These are phyloP conservation scores for Isabelozyma gotoi DNA, from an alignment of 805 yeast species.

Conservation along the genomic window DNA sequence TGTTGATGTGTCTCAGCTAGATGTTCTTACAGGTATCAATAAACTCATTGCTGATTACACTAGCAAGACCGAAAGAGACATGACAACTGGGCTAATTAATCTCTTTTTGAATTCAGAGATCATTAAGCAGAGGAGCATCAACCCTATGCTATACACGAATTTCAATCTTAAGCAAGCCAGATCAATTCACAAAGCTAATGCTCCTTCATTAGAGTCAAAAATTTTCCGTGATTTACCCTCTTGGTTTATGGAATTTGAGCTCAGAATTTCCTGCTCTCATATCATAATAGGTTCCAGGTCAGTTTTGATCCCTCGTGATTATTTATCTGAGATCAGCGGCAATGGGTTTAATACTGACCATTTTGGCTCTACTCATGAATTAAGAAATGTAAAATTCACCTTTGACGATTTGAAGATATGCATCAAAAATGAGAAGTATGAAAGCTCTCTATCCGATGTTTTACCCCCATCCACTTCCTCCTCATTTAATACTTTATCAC, in stretches of 20 bases:
- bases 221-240: slow-evolving; percentile 27
- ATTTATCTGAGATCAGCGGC: slow-evolving; percentile 10
- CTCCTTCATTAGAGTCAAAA: slow-evolving; percentile 8
- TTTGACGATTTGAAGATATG: slow-evolving; percentile 11
- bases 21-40: slow-evolving; percentile 30
- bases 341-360: slow-evolving; percentile 15
- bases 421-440: slow-evolving; percentile 5
- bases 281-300: slow-evolving; percentile 38
- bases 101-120: slow-evolving; percentile 21
- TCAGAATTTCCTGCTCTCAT: slow-evolving; percentile 13
- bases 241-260: slow-evolving; percentile 30
- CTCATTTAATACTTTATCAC: slow-evolving; percentile 29
- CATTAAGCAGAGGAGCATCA: slow-evolving; percentile 7
- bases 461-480: slow-evolving; percentile 11
- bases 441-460: not conserved
- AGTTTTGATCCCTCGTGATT: slow-evolving; percentile 28
- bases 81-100: slow-evolving; percentile 29
- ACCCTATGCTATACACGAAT: not conserved
- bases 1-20: slow-evolving; percentile 28
- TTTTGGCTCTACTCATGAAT: slow-evolving; percentile 14
- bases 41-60: slow-evolving; percentile 26
- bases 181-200: not conserved
- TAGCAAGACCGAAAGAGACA: slow-evolving; percentile 18
- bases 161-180: too few relatives aligned
- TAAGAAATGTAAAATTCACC: slow-evolving; percentile 15